Base-by-base conservation (phyloP, 257 asterid genomes). In the Handroanthus guayacan region DNA sequence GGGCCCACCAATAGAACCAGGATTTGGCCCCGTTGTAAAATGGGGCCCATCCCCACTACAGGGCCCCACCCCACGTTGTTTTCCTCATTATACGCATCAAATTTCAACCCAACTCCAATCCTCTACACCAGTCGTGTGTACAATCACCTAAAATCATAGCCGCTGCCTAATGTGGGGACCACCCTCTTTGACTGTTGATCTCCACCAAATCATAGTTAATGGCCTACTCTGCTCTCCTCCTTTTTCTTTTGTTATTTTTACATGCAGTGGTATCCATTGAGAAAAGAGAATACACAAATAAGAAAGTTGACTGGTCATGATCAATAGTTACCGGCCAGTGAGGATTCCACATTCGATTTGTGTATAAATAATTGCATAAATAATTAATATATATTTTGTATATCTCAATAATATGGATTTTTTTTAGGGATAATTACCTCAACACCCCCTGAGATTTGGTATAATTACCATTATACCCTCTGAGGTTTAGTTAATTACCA, bases 1-100 rank as follows among this genome's bases (percentile, higher is more conserved):
- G 81, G 68, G 67, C 83, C 83, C 77, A 82, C 86, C 67, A 79
- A 71, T 12, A 75, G 86, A 82, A 82, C 69, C 74, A n/a, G 9
- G 48, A 39, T 5, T 41, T 14, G 18, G 72, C 62, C 37, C 81
- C 75, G 37, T 61, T 12, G 6, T 54, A 2, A 13, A 34, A 2
- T 20, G 72, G 72, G 55, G 25, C 72, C 65, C 70, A 65, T 7
- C 9, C 14, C 70, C 62, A 25, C 31, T 25, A 25, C 31, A 25
- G 31, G 31, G 31, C 31, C 69, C 20, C 61, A 11, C 17, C 36
- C 78, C 82, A 81, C 85, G 85, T 76, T 67, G 75, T 50, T 78
- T 73, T 63, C 78, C 78, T 57, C 67, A 56, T 74, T 68, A 65
- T 41, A 72, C 83, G 83, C 78, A 69, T 76, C 74, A 13, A 14